Conservation (phyloP, 306 rosid species). For the Carpinus viminea region DNA sequence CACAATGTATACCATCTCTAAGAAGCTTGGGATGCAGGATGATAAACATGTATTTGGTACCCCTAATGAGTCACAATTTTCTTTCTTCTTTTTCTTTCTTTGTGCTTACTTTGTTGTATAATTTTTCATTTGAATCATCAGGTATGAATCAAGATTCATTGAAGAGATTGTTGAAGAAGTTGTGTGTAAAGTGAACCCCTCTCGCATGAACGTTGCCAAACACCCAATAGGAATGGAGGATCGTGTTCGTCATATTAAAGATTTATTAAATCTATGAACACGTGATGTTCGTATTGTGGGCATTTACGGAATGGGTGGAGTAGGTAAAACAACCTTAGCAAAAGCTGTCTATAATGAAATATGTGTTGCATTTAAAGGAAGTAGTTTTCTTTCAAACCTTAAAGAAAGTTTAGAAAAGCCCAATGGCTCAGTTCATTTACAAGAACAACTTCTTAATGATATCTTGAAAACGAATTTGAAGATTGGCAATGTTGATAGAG, state of each 20-base stretch:
- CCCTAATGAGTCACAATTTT: too few relatives aligned
- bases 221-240: conserved; percentile 16
- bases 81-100: too few relatives aligned
- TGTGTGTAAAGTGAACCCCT: not conserved
- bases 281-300: too few relatives aligned
- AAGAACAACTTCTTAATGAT: conserved; percentile 25
- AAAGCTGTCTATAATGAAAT: too few relatives aligned
- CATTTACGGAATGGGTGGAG: too few relatives aligned
- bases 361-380: too few relatives aligned
- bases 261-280: not conserved
- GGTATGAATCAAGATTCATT: conserved; percentile 16
- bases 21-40: too few relatives aligned
- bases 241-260: not conserved
- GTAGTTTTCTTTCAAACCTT: too few relatives aligned
- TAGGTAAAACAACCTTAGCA: too few relatives aligned
- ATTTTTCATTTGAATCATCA: not conserved
- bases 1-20: too few relatives aligned
- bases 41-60: too few relatives aligned
- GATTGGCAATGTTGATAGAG: not conserved
- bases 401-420: not conserved
- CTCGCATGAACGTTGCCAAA: conserved; percentile 4
- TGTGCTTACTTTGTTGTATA: too few relatives aligned
- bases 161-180: conserved; percentile 8
- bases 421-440: conserved; percentile 11
- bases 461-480: not conserved